Percentiles rank a stretch among this genome's conserved stretches.
Evolutionary conservation across 768 basidiomycete species (phyloP).

Genomic region (Termitomyces heimii): DNA sequence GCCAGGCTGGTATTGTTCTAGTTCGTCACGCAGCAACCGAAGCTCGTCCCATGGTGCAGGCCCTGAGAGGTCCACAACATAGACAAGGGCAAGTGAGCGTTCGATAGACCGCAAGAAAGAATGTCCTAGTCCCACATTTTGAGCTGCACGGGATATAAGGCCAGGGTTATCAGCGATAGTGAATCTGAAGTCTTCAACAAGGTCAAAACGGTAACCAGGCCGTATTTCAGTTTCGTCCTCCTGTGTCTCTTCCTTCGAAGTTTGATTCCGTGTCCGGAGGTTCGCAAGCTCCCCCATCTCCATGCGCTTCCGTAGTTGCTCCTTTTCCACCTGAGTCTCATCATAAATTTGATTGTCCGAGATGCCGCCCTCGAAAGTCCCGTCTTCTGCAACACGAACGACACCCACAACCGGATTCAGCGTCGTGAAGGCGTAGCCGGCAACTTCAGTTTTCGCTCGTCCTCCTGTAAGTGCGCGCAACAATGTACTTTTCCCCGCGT

Average conservation of each 20-base stretch:
- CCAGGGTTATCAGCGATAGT: constrained; percentile 98
- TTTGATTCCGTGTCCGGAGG: constrained; percentile 46
- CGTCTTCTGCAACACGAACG: constrained; percentile 77
- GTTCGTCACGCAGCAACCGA: constrained; percentile 64
- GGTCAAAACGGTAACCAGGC: constrained; percentile 49
- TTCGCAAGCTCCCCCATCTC: constrained; percentile 47
- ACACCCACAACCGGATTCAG: constrained; percentile 92
- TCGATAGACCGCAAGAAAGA: constrained; percentile 92
- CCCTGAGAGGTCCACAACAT: constrained; percentile 84
- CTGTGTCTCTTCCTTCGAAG: constrained; percentile 13
- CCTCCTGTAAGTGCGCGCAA: constrained; percentile 86
- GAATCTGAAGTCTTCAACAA: constrained; percentile 78
- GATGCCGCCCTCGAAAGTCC: constrained; percentile 61
- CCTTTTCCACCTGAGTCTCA: constrained; percentile 57
- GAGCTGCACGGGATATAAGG: constrained; percentile 75
- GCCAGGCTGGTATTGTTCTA: constrained; percentile 76
- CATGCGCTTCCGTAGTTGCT: constrained; percentile 37
- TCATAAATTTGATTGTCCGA: constrained; percentile 49
- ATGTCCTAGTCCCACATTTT: constrained; percentile 90
- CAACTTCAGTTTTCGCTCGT: constrained; percentile 78
- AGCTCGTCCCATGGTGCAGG: constrained; percentile 78
- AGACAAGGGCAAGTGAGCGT: constrained; percentile 82
- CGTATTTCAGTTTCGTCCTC: constrained; percentile 10
- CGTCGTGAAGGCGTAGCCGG: constrained; percentile 92
- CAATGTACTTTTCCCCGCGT: constrained; percentile 90